These are phyloP conservation scores for Ophiostoma montium DNA, from an alignment of 2,329 filamentous ascomycete species.

Conservation along the genomic window DNA sequence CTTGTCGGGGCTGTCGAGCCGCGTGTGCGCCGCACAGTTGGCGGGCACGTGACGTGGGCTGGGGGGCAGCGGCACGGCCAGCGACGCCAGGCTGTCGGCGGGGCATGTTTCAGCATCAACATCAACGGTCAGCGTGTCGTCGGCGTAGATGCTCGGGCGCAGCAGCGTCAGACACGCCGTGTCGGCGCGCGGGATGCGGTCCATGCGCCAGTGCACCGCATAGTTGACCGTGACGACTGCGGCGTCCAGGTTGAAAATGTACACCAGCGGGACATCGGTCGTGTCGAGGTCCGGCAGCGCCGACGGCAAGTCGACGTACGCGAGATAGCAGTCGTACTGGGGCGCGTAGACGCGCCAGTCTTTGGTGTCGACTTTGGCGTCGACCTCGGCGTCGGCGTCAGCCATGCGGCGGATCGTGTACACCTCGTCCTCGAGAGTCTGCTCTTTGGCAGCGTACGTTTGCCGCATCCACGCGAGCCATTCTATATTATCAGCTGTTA, in stretches of 20 bases:
- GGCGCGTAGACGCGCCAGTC: background rate
- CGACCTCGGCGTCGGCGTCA: background rate
- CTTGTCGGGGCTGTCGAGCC: no score
- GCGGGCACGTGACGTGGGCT: no score
- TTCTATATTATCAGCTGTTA: no score
- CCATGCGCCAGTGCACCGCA: constrained; percentile 4
- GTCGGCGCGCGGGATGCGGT: constrained; percentile 1
- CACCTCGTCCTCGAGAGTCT: background rate
- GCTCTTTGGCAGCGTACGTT: background rate
- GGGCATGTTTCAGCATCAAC: no score
- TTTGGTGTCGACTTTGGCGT: background rate
- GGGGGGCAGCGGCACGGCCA: no score
- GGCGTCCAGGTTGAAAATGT: constrained; percentile 3
- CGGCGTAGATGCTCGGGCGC: no score
- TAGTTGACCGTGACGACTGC: constrained; percentile 6
- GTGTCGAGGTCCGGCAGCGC: no score
- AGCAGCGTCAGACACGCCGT: background rate
- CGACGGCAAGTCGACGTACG: background rate
- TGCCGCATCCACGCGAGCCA: background rate
- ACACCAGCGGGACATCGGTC: background rate
- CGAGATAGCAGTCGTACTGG: no score
- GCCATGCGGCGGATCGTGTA: background rate
- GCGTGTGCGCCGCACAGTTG: no score
- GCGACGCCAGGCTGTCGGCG: no score
- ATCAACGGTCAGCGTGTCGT: no score